Conservation (phyloP, 768 basidiomycete species). For the Mycena venus region DNA sequence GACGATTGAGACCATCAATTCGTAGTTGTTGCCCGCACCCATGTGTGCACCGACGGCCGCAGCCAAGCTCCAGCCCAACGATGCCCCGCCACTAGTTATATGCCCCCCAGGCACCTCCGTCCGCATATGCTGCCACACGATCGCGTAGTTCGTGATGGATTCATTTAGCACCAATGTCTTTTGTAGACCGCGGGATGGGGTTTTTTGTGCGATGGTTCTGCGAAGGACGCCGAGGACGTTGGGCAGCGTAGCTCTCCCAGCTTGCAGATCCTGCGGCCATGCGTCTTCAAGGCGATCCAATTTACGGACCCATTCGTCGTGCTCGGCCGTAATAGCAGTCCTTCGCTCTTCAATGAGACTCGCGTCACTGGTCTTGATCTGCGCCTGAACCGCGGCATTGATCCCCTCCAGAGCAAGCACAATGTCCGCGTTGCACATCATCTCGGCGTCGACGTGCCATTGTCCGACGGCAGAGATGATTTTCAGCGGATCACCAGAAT, state of each 20-base stretch:
- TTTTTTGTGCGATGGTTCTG: constrained; percentile 51
- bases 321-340: constrained; percentile 33
- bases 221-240: constrained; percentile 66
- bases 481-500: constrained; percentile 74
- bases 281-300: constrained; percentile 49
- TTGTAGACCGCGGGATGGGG: constrained; percentile 49
- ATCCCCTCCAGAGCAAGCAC: constrained; percentile 66
- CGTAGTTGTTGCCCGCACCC: constrained; percentile 52
- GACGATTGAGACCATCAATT: constrained; percentile 71
- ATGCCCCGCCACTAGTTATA: constrained; percentile 71
- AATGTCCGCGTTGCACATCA: constrained; percentile 71
- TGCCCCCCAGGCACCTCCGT: constrained; percentile 64
- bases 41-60: constrained; percentile 72
- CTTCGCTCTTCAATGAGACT: constrained; percentile 33
- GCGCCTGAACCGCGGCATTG: constrained; percentile 47
- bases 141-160: constrained; percentile 67
- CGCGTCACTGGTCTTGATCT: constrained; percentile 30
- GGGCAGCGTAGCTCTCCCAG: constrained; percentile 54
- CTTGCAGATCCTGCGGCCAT: constrained; percentile 27
- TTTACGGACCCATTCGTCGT: constrained; percentile 40
- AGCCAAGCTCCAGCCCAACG: constrained; percentile 78
- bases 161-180: constrained; percentile 71
- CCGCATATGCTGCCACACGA: constrained; percentile 71
- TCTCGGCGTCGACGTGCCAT: constrained; percentile 67
- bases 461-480: constrained; percentile 55